A percentile compares a stretch with the other conserved stretches of the same genome.
Evolutionary conservation across 2,329 filamentous ascomycete genomes (phyloP).

Genomic region (Fusarium sp.): DNA sequence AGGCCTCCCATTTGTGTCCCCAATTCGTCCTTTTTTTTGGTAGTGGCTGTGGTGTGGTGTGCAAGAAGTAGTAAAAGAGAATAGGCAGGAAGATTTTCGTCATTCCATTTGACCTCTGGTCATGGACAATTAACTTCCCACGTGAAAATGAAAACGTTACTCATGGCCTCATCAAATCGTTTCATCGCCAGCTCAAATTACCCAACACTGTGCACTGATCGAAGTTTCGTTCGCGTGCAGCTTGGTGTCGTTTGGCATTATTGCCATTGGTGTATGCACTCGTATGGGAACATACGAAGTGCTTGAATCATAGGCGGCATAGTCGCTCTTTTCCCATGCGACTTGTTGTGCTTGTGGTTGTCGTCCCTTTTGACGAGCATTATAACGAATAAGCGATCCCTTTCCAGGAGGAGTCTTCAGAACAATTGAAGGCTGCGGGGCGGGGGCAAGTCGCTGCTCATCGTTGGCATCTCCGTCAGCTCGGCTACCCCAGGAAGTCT

Average conservation of each 20-base stretch:
- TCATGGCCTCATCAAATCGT: constrained; percentile 48
- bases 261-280: constrained; percentile 43
- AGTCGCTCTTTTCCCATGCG: constrained; percentile 51
- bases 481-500: constrained; percentile 97
- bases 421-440: constrained; percentile 56
- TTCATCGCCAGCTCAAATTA: constrained; percentile 42
- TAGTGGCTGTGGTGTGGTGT: constrained; percentile 38
- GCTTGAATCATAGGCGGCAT: constrained; percentile 53
- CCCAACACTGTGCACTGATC: constrained; percentile 37
- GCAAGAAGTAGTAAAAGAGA: constrained; percentile 24
- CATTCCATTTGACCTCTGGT: constrained; percentile 32
- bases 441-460: constrained; percentile 72
- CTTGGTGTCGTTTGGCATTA: constrained; percentile 38
- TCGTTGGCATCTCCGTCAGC: constrained; percentile 91
- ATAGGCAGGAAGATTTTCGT: constrained; percentile 31
- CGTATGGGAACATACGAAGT: constrained; percentile 53
- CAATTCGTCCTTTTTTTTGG: constrained; percentile 33
- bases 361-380: constrained; percentile 58
- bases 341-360: constrained; percentile 44
- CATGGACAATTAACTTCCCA: constrained; percentile 32
- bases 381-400: constrained; percentile 60
- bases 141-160: constrained; percentile 41
- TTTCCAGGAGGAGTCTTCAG: constrained; percentile 60
- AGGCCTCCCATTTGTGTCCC: constrained; percentile 24
- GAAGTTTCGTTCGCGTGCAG: constrained; percentile 43